Evolutionary conservation across 768 basidiomycete genomes (phyloP).

Genomic region (Lentinus tigrinus): DNA sequence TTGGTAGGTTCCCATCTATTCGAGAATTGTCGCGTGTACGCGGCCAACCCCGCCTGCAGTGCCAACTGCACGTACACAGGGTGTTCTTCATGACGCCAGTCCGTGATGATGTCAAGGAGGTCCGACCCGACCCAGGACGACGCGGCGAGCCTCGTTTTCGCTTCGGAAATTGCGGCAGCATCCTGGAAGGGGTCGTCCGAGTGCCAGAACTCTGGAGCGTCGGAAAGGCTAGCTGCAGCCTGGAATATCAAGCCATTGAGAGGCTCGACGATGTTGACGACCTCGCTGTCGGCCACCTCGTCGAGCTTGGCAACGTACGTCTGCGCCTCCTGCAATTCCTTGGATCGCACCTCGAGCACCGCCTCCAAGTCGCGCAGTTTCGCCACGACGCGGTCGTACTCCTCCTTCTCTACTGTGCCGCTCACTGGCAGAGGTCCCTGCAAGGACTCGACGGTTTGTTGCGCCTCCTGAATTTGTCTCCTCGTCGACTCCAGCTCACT

Average conservation of each 20-base stretch:
- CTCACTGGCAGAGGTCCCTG: too few relatives aligned
- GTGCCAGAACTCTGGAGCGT: slow-evolving; percentile 35
- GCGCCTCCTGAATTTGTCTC: too few relatives aligned
- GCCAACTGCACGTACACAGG: slow-evolving; percentile 9
- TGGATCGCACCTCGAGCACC: slow-evolving; percentile 36
- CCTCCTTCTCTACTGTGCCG: too few relatives aligned
- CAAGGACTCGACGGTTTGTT: too few relatives aligned
- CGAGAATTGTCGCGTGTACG: neutral
- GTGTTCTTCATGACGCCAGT: neutral
- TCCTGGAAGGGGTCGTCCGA: neutral
- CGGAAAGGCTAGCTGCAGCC: slow-evolving; percentile 48
- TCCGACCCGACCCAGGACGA: neutral
- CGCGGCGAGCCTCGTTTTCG: neutral
- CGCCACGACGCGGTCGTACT: too few relatives aligned
- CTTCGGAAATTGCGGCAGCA: neutral
- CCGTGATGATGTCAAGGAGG: neutral
- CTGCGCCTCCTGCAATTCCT: slow-evolving; percentile 45
- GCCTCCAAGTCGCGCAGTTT: slow-evolving; percentile 6
- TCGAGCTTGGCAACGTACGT: slow-evolving; percentile 46
- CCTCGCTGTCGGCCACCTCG: slow-evolving; percentile 43
- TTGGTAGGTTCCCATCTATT: slow-evolving; percentile 11
- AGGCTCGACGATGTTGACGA: slow-evolving; percentile 41
- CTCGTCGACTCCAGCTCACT: too few relatives aligned
- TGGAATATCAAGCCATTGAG: slow-evolving; percentile 51
- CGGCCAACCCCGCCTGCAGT: slow-evolving; percentile 7